These are phyloP conservation scores for Cladosporium austrohemisphaericum DNA, from an alignment of 2,329 filamentous ascomycete genomes.

Conservation along the genomic window DNA sequence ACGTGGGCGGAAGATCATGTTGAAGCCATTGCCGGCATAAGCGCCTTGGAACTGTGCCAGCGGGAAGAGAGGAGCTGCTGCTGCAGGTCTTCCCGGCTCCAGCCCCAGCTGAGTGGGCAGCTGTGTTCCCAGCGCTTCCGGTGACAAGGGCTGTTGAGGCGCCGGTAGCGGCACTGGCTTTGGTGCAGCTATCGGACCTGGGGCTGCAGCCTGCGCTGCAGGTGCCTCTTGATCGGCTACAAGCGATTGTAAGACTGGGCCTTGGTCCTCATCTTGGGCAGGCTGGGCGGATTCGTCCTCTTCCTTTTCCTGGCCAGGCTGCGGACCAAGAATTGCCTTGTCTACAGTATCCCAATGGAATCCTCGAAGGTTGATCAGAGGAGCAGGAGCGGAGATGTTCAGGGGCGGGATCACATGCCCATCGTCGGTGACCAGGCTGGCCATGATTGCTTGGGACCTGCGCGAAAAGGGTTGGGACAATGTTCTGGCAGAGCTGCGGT, in stretches of 20 bases:
- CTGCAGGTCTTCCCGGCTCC: background rate
- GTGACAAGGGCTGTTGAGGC: background rate
- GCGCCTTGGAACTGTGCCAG: conserved; percentile 3
- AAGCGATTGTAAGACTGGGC: background rate
- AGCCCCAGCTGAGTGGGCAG: background rate
- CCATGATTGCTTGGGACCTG: background rate
- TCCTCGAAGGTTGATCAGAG: conserved; percentile 14
- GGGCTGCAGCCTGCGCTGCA: background rate
- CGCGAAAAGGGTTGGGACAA: too few relatives aligned
- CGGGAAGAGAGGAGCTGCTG: background rate
- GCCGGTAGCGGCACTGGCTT: background rate
- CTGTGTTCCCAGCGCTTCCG: background rate
- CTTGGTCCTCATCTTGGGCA: background rate
- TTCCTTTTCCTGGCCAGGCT: too few relatives aligned
- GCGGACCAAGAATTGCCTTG: conserved; percentile 5
- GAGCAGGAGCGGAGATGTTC: conserved; percentile 17
- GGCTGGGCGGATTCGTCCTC: background rate
- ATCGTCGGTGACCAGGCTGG: conserved; percentile 7
- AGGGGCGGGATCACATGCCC: conserved; percentile 15
- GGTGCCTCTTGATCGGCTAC: background rate
- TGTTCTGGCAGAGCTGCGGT: too few relatives aligned
- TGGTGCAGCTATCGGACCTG: too few relatives aligned
- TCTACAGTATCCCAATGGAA: conserved; percentile 15
- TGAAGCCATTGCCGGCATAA: conserved; percentile 37
- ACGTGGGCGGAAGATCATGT: conserved; percentile 40